Evolutionary conservation across 805 yeast genomes (phyloP), one percentile per base, ranked within the genome.

Genomic region (Peterozyma xylosa): DNA sequence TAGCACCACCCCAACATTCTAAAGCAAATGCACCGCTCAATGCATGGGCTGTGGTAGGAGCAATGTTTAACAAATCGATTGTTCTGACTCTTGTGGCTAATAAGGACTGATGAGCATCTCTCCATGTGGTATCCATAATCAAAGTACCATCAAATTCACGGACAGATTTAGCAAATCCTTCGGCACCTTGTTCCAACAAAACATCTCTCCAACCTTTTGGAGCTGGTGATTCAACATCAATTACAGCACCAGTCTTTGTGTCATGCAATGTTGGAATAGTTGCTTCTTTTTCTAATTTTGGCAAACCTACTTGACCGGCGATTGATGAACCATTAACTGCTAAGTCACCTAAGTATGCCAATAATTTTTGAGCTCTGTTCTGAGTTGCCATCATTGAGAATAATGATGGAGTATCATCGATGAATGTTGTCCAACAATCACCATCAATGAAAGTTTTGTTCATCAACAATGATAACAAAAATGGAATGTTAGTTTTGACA

Each of bases 1-100:
- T 93, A 44, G 99, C 99, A 68, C 99, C 99, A 70, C 99, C 99
- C 99, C 99, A 93, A 73, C 99, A 93, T 70, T 93, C 99, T 44
- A 93, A 72, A 15, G 99, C 93, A 64, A 89, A 93, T 3, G 96
- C 95, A 50, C 91, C 90, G 52, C 82, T 67, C 55, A 89, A 69
- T 16, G 96, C 98, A 59, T 85, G 82, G 3, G 96, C 86, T 30
- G 99, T 93, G 45, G 95, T 79, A 48, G 89, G 90, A 17, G 99
- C 99, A 70, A 93, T 87, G 54, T 89, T 85, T 42, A 83, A 70
- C 58, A 93, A 71, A 66, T 93, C 99, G 54, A 86, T 76, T 18
- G 99, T 93, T 69, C 99, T 82, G 34, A 93, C 95, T 68, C 99
- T 85, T 36, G 99, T 93, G 9, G 99, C 99, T 59, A 93, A 74